Percentiles rank a stretch among this genome's conserved stretches.
phyloP scores from a whole-genome alignment of 805 yeast genomes.

The Lipomyces kockii region DNA sequence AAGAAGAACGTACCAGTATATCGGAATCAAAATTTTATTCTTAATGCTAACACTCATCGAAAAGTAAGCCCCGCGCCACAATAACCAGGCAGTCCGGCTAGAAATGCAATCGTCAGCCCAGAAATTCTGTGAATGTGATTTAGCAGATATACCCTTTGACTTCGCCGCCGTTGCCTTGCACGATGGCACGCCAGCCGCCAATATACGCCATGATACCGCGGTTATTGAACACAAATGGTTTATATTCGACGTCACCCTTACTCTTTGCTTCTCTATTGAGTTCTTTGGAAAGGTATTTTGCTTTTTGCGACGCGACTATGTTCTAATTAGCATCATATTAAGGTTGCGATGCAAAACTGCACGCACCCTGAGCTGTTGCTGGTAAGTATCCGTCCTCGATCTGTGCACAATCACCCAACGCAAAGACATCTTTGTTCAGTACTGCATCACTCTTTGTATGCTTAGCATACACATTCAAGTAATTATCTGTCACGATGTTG shows the following conservation, averaged over 20 bases:
- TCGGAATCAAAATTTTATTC: conserved; percentile 33
- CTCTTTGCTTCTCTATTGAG: conserved; percentile 53
- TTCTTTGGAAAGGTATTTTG: conserved; percentile 64
- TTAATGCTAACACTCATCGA: conserved; percentile 36
- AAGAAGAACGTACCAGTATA: conserved; percentile 25
- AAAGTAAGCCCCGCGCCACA: conserved; percentile 72
- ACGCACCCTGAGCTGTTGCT: conserved; percentile 73
- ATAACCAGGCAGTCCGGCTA: conserved; percentile 63
- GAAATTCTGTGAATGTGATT: background rate
- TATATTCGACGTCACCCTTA: conserved; percentile 55
- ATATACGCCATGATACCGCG: conserved; percentile 71
- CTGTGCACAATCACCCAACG: conserved; percentile 73
- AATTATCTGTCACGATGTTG: conserved; percentile 66
- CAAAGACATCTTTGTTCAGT: conserved; percentile 58
- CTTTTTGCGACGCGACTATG: conserved; percentile 54
- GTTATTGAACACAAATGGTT: conserved; percentile 66
- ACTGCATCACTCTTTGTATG: conserved; percentile 44
- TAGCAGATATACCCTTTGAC: conserved; percentile 27
- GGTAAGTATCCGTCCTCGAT: conserved; percentile 68
- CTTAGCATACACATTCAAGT: conserved; percentile 57
- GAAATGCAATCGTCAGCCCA: background rate
- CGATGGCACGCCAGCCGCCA: conserved; percentile 47
- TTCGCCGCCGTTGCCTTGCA: conserved; percentile 25
- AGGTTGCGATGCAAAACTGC: conserved; percentile 37
- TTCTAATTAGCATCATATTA: background rate